Evolutionary conservation across 257 asterid species (phyloP).

Genomic region (Capsicum chinense): DNA sequence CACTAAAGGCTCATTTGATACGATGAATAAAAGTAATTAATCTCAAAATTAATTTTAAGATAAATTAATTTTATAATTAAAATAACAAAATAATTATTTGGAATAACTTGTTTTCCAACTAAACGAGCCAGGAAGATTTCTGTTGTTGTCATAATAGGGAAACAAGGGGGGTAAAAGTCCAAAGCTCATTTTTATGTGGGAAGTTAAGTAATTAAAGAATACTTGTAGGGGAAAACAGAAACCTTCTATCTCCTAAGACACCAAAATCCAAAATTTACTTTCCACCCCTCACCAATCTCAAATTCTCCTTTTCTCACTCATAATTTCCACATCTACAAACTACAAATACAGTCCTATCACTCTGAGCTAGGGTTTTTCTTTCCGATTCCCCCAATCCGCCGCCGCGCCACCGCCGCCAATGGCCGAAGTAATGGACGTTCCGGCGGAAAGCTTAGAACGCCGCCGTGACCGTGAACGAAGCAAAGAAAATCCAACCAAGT

Average conservation of each 20-base stretch:
- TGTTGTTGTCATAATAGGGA: no score
- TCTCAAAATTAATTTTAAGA: no score
- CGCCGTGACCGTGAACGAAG: slow-evolving; percentile 43
- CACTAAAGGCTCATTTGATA: no score
- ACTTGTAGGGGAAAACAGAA: neutral
- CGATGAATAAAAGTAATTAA: no score
- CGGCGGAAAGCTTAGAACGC: slow-evolving; percentile 45
- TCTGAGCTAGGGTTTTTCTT: slow-evolving; percentile 31
- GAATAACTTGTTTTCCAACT: no score
- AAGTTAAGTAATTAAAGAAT: neutral
- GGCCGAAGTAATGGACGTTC: slow-evolving; percentile 54
- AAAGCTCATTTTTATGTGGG: neutral
- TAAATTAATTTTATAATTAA: no score
- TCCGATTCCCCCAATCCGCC: neutral
- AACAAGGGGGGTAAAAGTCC: neutral
- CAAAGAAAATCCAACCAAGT: slow-evolving; percentile 39
- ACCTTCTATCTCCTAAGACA: neutral
- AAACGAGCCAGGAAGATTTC: no score
- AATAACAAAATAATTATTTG: no score
- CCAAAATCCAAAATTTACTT: slow-evolving; percentile 12
- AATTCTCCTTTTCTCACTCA: neutral
- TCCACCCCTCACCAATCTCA: neutral
- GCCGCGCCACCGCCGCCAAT: slow-evolving; percentile 35
- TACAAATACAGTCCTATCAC: neutral
- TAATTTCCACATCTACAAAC: slow-evolving; percentile 19